Conservation (phyloP, 1,139 yeast genomes). For the Tardiomyces digboiensis region DNA sequence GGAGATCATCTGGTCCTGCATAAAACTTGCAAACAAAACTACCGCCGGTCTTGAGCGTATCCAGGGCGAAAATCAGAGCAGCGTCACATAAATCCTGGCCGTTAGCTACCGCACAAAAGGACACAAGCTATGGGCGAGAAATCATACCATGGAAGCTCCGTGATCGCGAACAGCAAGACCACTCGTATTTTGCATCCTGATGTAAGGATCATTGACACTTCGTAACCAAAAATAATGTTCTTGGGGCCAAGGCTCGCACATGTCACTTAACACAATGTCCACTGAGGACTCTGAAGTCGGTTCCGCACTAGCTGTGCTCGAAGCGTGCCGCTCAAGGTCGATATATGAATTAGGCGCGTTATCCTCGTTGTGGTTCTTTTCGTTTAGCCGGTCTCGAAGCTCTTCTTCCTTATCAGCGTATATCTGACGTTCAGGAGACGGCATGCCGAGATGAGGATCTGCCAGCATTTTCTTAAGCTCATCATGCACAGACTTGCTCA, state of each 20-base stretch:
- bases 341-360: neutral
- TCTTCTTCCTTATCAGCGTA: constrained; percentile 4
- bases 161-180: constrained; percentile 59
- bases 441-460: constrained; percentile 22
- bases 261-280: constrained; percentile 77
- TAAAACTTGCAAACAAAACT: constrained; percentile 63
- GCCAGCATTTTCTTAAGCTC: constrained; percentile 46
- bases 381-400: constrained; percentile 21
- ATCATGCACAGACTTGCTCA: constrained; percentile 56
- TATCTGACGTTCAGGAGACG: constrained; percentile 1
- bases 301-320: constrained; percentile 1
- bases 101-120: neutral
- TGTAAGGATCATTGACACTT: constrained; percentile 69
- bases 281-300: constrained; percentile 28
- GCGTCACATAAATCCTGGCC: constrained; percentile 84
- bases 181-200: constrained; percentile 67
- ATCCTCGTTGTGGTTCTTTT: constrained; percentile 21
- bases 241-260: constrained; percentile 70
- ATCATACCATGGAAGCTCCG: constrained; percentile 42
- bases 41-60: constrained; percentile 60
- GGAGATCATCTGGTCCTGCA: constrained; percentile 57
- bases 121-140: neutral
- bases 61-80: constrained; percentile 66
- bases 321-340: neutral
- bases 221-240: constrained; percentile 54